phyloP scores from a whole-genome alignment of 1,139 yeast species.

The Saccharomyces hybrid region DNA sequence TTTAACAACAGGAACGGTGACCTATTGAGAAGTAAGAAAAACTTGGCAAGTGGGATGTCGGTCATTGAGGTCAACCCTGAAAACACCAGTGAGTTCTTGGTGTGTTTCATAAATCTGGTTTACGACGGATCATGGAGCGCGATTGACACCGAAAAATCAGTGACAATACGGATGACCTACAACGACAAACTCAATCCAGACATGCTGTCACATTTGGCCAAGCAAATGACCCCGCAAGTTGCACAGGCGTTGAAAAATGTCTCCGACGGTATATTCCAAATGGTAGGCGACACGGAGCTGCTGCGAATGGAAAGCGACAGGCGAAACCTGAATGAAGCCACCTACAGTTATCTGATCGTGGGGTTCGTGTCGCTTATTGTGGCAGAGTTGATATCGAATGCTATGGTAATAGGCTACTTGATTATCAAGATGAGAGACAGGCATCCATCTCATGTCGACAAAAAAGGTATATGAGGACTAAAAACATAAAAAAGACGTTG shows the following conservation, averaged over 20 bases:
- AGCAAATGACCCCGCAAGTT: slow-evolving; percentile 5
- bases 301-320: slow-evolving; percentile 8
- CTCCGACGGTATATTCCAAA: neutral
- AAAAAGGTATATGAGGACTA: neutral
- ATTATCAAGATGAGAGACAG: neutral
- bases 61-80: slow-evolving; percentile 10
- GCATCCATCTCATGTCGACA: neutral
- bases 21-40: slow-evolving; percentile 14
- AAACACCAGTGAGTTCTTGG: slow-evolving; percentile 6
- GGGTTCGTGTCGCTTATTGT: slow-evolving; percentile 7
- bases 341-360: slow-evolving; percentile 12
- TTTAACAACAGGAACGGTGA: slow-evolving; percentile 10
- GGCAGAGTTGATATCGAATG: slow-evolving; percentile 7
- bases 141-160: slow-evolving; percentile 16
- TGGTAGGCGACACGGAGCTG: slow-evolving; percentile 3
- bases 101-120: slow-evolving; percentile 20
- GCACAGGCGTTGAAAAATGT: slow-evolving; percentile 1
- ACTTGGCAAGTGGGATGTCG: slow-evolving; percentile 12
- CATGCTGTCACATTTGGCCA: neutral
- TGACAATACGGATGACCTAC: slow-evolving; percentile 9
- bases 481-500: neutral
- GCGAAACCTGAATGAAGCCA: slow-evolving; percentile 14
- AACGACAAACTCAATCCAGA: neutral
- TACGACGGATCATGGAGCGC: slow-evolving; percentile 25
- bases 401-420: neutral